Base-by-base conservation (phyloP, 2,329 filamentous ascomycete genomes). In the Metarhizium rileyi region DNA sequence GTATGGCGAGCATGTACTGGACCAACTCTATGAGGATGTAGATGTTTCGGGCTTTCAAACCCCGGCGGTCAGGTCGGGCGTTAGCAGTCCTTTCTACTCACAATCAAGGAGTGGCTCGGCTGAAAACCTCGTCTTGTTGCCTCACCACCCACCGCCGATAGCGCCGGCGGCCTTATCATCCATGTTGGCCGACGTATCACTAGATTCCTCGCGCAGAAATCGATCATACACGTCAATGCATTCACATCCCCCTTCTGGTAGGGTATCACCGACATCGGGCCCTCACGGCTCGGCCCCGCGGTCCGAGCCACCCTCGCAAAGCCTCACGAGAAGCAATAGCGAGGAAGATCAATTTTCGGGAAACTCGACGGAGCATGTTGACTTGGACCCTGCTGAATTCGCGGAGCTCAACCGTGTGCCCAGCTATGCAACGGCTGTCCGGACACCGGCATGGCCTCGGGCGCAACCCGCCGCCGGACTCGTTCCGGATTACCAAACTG, bases 1-100 rank as follows among this genome's bases (percentile, higher is more conserved):
- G 36, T 98, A 98, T 59, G 90, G 89, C 52, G 81, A 91, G 59
- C 93, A 97, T 65, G 78, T 87, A 42, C 80, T 97, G 25, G 93
- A 98, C 64, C 84, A 88, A 63, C 75, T 97, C 1, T 98, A 95
- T 68, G 88, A 89, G 57, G 88, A 91, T 53, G 78, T 96, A 50
- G 88, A 95, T 58, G 76, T 81, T 8, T 81, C 77, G 48, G 88
- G 87, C n/a, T 86, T 90, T 63, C 84, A 90, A 66, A 90, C 87
- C 0, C 86, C 88, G 1, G 81, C 76, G 1, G 71, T 80, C 33
- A 78, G 74, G 70, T 84, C 87, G 48, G 83, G 84, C n/a, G 77
- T 88, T 50, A 89, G 80, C 63, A 96, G 89, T 33, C 93, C 93
- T 0, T 84, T 89, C 58, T 83, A 82, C 59, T 77, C 74, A 7